Base-by-base conservation (phyloP, 768 basidiomycete species). In the Hemileccinum rubropunctum region DNA sequence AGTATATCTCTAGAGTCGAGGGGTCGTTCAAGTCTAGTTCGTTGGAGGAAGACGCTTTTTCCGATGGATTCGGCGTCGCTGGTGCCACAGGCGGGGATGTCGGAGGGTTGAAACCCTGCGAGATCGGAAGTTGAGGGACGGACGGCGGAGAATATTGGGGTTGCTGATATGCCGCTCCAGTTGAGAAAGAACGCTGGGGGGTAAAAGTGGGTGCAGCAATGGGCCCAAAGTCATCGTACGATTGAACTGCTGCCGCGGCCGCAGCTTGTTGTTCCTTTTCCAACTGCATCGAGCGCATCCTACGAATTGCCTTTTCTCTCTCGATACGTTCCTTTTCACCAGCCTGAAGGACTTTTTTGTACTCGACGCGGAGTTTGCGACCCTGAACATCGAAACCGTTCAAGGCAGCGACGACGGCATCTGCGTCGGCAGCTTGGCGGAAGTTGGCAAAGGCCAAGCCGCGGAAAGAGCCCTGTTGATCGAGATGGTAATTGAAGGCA, bases 301-400 rank as follows among this genome's bases (percentile, higher is more conserved):
- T 81, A 56, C 95, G 88, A 54, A 99, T 84, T 2, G 97, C 97
- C 76, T 99, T 99, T 76, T 98, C 95, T 50, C 95, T 76, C 71
- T 99, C 97, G 64, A 98, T 99, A 50, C 92, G 83, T 65, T 99
- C 97, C 73, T 99, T 99, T 72, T 99, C 97, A 42, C 95, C 95
- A 4, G 95, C 94, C 68, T 98, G 95, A n/a, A 99, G 74, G 8
- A 98, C 95, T 71, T 98, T 98, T 77, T 99, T 99, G 77, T 98
- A 98, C 71, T 99, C 97, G 48, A 98, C 95, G 37, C 97, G 88
- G 44, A 99, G 78, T 71, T 98, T 98, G 61, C 97, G 90, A 20
- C 97, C 97, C 61, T 93, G 90, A 30, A 97, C 89, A 60, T 95
- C 93, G 65, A 91, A 95, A 11, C 95, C 95, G 60, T 98, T 98